Base-by-base conservation (phyloP, 352 stramenopile genomes). In the Globisporangium barbulae region DNA sequence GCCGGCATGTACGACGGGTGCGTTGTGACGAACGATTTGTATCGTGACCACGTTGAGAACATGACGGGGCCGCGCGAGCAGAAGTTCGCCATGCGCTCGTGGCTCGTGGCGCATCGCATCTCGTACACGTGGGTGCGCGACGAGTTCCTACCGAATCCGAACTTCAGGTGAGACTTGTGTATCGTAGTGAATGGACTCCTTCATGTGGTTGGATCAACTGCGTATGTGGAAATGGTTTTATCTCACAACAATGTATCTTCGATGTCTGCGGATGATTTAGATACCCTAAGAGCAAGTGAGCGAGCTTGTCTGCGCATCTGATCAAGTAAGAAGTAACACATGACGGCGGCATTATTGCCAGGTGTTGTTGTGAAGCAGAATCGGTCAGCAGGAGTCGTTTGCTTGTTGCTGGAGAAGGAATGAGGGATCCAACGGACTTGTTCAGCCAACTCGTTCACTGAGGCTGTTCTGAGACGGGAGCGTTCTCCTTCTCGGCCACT, bases 21-120 rank as follows among this genome's bases (percentile, higher is more conserved):
- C 50, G 73, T 96, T 21, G 83, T 96, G 39, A 96, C 85, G n/a
- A 96, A 96, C 61, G 89, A 96, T 53, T 71, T 94, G 22, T 96
- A 91, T 65, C 81, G 89, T 42, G 87, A 96, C 68, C 88, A 96
- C 58, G 74, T 91, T 17, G 76, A 85, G 53, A 89, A 84, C 44
- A 90, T 85, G 68, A 75, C 72, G 12, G 77, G 75, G 4, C 77
- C 76, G 12, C 76, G 78, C 31, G 71, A 88, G 58, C 72, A 81
- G 22, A 85, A 91, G 57, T 64, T 71, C 21, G 83, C 83, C 30
- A 80, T 91, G 68, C 77, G 83, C 42, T 67, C 71, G 41, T 93
- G 83, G 83, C 70, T 96, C 50, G 59, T 72, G 53, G 71, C 73
- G 53, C 89, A 92, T 55, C 79, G 83, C 55, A 96, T 96, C 59